Conservation (phyloP, 768 basidiomycete species). For the Mrakia gelida region DNA sequence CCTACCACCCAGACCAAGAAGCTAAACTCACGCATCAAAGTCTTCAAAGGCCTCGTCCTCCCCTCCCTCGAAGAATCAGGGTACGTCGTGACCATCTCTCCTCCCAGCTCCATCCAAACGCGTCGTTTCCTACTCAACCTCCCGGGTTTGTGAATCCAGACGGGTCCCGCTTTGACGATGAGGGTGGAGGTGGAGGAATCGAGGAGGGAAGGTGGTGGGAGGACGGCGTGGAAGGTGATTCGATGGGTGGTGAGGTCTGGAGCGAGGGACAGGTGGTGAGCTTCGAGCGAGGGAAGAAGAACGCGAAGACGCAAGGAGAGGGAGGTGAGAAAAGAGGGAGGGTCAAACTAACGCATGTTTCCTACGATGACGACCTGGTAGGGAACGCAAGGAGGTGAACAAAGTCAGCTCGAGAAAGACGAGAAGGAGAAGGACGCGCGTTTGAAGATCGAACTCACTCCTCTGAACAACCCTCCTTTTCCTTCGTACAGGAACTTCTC, state of each 20-base stretch:
- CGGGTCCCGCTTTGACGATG: constrained; percentile 23
- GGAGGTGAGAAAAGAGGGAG: no score
- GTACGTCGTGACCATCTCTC: constrained; percentile 60
- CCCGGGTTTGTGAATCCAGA: constrained; percentile 41
- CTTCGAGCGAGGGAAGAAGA: no score
- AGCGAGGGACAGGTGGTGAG: no score
- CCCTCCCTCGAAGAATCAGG: constrained; percentile 56
- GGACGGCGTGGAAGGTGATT: constrained; percentile 60
- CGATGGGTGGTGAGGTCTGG: constrained; percentile 57
- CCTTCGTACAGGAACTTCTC: constrained; percentile 53
- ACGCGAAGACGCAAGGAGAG: no score
- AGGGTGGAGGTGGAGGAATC: constrained; percentile 1
- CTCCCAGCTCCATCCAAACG: constrained; percentile 60
- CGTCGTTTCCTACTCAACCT: constrained; percentile 46
- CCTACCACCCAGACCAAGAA: no score
- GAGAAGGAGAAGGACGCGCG: no score
- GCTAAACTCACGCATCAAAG: constrained; percentile 52
- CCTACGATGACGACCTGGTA: constrained; percentile 35
- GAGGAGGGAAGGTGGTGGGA: constrained; percentile 48
- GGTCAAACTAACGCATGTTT: not conserved
- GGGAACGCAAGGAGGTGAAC: no score
- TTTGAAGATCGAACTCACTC: not conserved
- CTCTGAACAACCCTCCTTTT: constrained; percentile 54
- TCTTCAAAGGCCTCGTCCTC: constrained; percentile 54
- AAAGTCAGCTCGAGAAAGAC: no score